Conservation (phyloP, 179 eudicot genomes). For the Drosera spatulata region DNA sequence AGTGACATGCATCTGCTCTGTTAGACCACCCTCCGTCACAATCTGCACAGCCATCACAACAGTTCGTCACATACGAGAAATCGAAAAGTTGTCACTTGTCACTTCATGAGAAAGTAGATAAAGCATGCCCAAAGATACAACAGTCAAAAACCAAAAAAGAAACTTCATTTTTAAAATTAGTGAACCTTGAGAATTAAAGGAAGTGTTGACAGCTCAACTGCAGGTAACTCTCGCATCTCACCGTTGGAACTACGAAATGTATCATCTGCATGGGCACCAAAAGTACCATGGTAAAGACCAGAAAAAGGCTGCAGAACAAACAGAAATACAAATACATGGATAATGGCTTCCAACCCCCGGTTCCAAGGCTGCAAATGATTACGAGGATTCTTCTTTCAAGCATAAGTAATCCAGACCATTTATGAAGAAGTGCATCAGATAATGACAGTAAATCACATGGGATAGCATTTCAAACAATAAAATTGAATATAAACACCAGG, state of each 20-base stretch:
- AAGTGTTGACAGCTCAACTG: conserved; percentile 79
- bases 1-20: conserved; percentile 83
- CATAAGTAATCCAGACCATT: too few species aligned
- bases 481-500: background rate
- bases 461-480: background rate
- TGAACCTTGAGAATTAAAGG: conserved; percentile 79
- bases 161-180: conserved; percentile 4
- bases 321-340: background rate
- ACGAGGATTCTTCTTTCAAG: too few species aligned
- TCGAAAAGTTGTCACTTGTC: too few species aligned
- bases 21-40: conserved; percentile 81
- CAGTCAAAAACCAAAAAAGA: background rate
- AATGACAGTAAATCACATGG: too few species aligned
- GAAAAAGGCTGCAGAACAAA: background rate
- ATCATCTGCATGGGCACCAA: conserved; percentile 42
- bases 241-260: conserved; percentile 52
- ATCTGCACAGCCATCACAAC: conserved; percentile 29
- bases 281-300: background rate
- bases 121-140: too few species aligned
- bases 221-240: conserved; percentile 87
- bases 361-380: too few species aligned
- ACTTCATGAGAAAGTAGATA: too few species aligned
- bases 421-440: too few species aligned
- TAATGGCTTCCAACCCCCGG: background rate
- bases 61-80: too few species aligned